Evolutionary conservation across 192 early-diverging fungal species (phyloP).

Genomic region (Podila horticola): DNA sequence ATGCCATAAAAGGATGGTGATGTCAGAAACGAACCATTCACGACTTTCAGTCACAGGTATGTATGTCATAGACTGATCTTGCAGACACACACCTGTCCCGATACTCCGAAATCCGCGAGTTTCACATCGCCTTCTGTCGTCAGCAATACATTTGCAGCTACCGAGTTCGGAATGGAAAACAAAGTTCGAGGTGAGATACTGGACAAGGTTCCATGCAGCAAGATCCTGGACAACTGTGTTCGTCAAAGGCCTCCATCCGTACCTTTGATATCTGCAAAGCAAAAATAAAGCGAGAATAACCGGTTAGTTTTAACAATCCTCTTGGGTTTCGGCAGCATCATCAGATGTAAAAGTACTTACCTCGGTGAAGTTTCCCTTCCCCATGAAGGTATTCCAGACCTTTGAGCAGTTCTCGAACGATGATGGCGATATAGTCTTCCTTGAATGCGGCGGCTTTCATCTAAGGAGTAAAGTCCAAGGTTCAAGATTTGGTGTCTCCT

Average conservation of each 20-base stretch:
- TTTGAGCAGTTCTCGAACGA: constrained; percentile 86
- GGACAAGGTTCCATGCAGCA: neutral
- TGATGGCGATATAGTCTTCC: constrained; percentile 93
- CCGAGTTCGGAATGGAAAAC: neutral
- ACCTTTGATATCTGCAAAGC: constrained; percentile 88
- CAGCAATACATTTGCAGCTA: constrained; percentile 85
- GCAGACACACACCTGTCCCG: constrained; percentile 74
- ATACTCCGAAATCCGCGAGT: constrained; percentile 99
- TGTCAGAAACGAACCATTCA: no score
- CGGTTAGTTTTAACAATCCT: neutral
- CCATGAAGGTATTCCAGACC: constrained; percentile 95
- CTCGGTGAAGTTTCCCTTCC: constrained; percentile 88
- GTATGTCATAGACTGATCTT: neutral
- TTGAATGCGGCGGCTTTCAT: constrained; percentile 87
- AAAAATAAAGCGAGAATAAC: neutral
- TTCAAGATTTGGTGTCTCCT: neutral
- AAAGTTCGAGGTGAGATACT: no score
- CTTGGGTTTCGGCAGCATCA: no score
- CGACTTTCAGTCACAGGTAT: no score
- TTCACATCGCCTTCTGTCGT: constrained; percentile 86
- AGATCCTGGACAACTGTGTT: neutral
- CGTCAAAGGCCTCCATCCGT: neutral
- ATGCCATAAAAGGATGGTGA: constrained; percentile 1
- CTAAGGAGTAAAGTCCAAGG: constrained; percentile 47
- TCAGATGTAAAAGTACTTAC: constrained; percentile 24